Percentiles rank a stretch among this genome's conserved stretches.
phyloP scores from a whole-genome alignment of 1,139 yeast species.

The Sugiyamaella paludigena region DNA sequence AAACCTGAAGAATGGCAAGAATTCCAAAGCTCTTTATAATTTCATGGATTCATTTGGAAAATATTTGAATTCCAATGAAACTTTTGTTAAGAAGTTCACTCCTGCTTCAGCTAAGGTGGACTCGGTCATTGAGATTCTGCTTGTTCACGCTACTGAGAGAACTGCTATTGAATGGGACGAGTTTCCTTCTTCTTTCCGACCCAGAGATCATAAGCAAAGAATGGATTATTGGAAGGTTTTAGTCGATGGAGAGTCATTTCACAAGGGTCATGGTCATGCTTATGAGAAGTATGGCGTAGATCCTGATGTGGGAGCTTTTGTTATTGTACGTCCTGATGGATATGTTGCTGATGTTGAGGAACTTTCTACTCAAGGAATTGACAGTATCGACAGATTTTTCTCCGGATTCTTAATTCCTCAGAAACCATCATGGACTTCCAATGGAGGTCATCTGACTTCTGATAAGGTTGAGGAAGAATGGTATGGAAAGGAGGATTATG shows the following conservation, averaged over 20 bases:
- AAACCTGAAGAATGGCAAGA: conserved; percentile 24
- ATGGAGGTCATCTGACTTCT: conserved; percentile 13
- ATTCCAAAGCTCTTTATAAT: conserved; percentile 8
- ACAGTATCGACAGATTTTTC: conserved; percentile 31
- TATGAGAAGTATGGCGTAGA: conserved; percentile 36
- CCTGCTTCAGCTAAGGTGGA: conserved; percentile 32
- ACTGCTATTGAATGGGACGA: conserved; percentile 33
- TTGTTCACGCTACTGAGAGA: conserved; percentile 32
- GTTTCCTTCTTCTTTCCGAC: conserved; percentile 37
- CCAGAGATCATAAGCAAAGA: conserved; percentile 34
- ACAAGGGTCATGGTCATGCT: conserved; percentile 31
- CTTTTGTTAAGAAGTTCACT: conserved; percentile 32
- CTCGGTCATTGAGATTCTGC: conserved; percentile 35
- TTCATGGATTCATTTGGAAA: conserved; percentile 25
- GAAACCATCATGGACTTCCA: conserved; percentile 20
- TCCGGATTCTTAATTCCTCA: conserved; percentile 31
- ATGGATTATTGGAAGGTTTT: conserved; percentile 39
- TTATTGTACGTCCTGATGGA: conserved; percentile 41
- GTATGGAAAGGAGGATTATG: conserved; percentile 21
- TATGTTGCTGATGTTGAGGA: conserved; percentile 36
- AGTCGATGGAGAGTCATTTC: conserved; percentile 32
- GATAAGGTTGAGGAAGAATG: conserved; percentile 17
- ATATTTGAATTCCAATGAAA: conserved; percentile 22
- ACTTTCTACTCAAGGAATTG: conserved; percentile 27
- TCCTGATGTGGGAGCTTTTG: conserved; percentile 32